Base-by-base conservation (phyloP, 306 rosid genomes). In the Echinosophora koreensis region DNA sequence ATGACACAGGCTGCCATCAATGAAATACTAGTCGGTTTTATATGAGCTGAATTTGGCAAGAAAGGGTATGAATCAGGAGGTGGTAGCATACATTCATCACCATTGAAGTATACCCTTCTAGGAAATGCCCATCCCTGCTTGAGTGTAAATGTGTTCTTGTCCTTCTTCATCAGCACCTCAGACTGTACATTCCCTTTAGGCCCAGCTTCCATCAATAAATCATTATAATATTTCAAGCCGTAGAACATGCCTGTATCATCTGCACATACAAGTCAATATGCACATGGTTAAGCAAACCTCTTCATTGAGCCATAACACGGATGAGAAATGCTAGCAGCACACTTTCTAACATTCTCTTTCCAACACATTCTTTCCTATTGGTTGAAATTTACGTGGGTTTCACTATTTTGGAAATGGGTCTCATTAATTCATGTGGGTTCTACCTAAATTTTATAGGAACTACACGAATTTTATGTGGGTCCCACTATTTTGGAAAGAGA, bases 211-310 rank as follows among this genome's bases (percentile, higher is more conserved):
- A 94, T 90, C 69, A 94, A 55, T 12, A 92, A 76, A 81, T 94
- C 98, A 73, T 94, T 94, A 86, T 89, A 92, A 86, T 71, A 94
- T 65, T 90, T 92, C 89, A 91, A 89, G 66, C 98, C 98, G 42
- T 92, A 94, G 82, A 94, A 94, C 97, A 91, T 92, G 32, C 93
- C 97, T 38, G 98, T 94, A 71, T 94, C 98, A 89, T 94, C 98
- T 94, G 94, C 88, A 85, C 10, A 61, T 30, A 66, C 69, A 62
- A 66, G 35, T 42, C 55, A 64, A 35, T 6, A 60, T 17, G 58
- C 55, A 68, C 52, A 18, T 5, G 3, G 75, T 22, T 49, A 50
- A 70, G 47, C 5, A 71, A 59, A 66, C 55, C 56, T 10, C 47
- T 46, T 69, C 7, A 39, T 5, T 17, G 55, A 79, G 80, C 42